Percentiles rank a stretch among this genome's conserved stretches.
These are phyloP conservation scores for Termitomyces sp. DNA, from an alignment of 1,284 basidiomycete genomes.

Conservation along the genomic window DNA sequence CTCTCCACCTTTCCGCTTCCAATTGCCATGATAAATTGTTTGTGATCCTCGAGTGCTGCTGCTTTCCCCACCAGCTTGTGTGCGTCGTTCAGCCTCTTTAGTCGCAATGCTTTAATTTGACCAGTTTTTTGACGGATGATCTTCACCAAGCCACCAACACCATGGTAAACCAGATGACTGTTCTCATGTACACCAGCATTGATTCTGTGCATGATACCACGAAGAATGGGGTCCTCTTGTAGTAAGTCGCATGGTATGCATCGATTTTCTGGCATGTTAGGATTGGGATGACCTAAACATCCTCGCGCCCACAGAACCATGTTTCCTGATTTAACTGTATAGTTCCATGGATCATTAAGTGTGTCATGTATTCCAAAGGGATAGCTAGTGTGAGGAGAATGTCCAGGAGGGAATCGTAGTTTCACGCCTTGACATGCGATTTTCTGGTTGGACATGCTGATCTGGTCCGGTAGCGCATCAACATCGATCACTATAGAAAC, in stretches of 20 bases:
- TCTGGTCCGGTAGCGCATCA: too few relatives aligned
- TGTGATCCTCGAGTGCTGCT: slow-evolving; percentile 13
- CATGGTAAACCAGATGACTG: slow-evolving; percentile 10
- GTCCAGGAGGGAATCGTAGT: too few relatives aligned
- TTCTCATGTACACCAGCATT: slow-evolving; percentile 12
- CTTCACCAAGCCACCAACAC: slow-evolving; percentile 13
- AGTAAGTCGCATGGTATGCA: not conserved
- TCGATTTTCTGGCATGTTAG: not conserved
- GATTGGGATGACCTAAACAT: not conserved
- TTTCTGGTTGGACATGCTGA: too few relatives aligned
- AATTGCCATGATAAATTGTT: slow-evolving; percentile 19
- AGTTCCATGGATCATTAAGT: slow-evolving; percentile 12
- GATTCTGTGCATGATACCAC: slow-evolving; percentile 11
- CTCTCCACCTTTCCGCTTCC: slow-evolving; percentile 19
- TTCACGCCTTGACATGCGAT: too few relatives aligned
- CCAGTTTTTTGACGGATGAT: slow-evolving; percentile 13
- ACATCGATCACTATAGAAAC: too few relatives aligned
- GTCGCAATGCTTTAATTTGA: slow-evolving; percentile 10
- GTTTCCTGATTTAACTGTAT: slow-evolving; percentile 1
- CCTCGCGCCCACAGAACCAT: not conserved
- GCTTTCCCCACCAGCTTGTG: slow-evolving; percentile 13
- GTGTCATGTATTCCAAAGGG: slow-evolving; percentile 18
- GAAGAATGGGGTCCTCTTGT: not conserved
- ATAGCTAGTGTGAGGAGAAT: slow-evolving; percentile 3
- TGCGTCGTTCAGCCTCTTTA: slow-evolving; percentile 12